Evolutionary conservation across 2,329 filamentous ascomycete genomes (phyloP), one percentile per base, ranked within the genome.

Genomic region (Rhexocercosporidium sp.): DNA sequence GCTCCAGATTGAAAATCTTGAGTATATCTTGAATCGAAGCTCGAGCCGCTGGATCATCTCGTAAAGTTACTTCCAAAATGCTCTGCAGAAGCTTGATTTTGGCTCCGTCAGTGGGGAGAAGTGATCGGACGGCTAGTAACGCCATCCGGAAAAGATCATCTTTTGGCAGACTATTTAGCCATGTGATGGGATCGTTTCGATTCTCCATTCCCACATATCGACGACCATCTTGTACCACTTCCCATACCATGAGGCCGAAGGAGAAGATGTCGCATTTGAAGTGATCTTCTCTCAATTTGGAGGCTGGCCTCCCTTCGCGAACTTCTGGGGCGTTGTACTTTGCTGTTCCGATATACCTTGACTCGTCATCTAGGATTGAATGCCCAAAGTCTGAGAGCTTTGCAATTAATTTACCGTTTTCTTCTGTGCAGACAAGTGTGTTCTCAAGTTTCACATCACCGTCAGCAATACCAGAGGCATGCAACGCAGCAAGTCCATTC

Each of bases 301-400:
- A 57, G 3, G n/a, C 25, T 16, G 31, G 22, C 29, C 31, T 37
- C 16, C 31, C 54, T 11, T 20, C 18, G 37, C 54, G 54, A 5
- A 57, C 31, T 16, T 57, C 54, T 12, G 31, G 54, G 14, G 54
- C 34, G 22, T 57, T 57, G n/a, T 39, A 57, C 2, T 41, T 57
- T 9, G 31, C 29, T 1, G 54, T 57, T 2, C 54, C 31, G 1
- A 57, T 20, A 25, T 57, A 57, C 16, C 54, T 25, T 20, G 31
- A 57, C n/a, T 57, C n/a, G 9, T 57, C 54, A 41, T 57, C 54
- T 8, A 57, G n/a, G 31, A 39, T 57, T 2, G 54, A 57, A 16
- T 57, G 54, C 7, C 54, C 20, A 41, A 56, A 56, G 8, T 57
- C 54, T 9, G 54, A 57, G 20, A 57, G 31, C n/a, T 57, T 57